Percentiles rank a stretch among this genome's conserved stretches.
Evolutionary conservation across 1,139 yeast genomes (phyloP).

Genomic region (Debaryomyces coudertii): DNA sequence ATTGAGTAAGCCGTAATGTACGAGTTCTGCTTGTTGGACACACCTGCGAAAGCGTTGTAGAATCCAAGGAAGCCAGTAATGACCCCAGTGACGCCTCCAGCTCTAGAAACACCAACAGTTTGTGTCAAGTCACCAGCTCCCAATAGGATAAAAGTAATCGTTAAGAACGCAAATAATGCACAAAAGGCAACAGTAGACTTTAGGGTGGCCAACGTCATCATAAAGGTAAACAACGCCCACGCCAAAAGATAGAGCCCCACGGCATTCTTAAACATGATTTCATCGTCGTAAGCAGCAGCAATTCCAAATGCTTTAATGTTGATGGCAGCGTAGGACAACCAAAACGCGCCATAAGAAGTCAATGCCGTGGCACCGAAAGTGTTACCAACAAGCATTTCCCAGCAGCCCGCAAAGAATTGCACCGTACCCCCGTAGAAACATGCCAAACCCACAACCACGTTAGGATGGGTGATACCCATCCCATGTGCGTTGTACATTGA

Average conservation of each 20-base stretch:
- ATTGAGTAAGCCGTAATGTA: slow-evolving; percentile 30
- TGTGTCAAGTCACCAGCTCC: slow-evolving; percentile 46
- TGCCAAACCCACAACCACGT: slow-evolving; percentile 46
- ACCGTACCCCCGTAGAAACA: slow-evolving; percentile 51
- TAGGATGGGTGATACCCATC: slow-evolving; percentile 39
- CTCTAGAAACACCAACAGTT: slow-evolving; percentile 34
- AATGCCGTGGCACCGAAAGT: slow-evolving; percentile 48
- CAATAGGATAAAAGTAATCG: slow-evolving; percentile 43
- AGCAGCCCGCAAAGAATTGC: slow-evolving; percentile 53
- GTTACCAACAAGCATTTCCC: slow-evolving; percentile 49
- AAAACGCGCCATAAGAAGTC: slow-evolving; percentile 46
- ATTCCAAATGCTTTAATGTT: slow-evolving; percentile 52
- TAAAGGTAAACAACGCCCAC: slow-evolving; percentile 49
- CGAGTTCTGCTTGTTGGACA: slow-evolving; percentile 32
- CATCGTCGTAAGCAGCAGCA: slow-evolving; percentile 52
- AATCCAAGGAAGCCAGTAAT: slow-evolving; percentile 46
- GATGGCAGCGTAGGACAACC: slow-evolving; percentile 46
- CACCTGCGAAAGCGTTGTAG: slow-evolving; percentile 44
- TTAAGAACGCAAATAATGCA: slow-evolving; percentile 37
- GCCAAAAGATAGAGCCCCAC: slow-evolving; percentile 46
- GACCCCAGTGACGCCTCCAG: slow-evolving; percentile 49
- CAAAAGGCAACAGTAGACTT: slow-evolving; percentile 49
- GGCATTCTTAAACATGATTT: slow-evolving; percentile 35
- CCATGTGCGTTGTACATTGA: slow-evolving; percentile 47
- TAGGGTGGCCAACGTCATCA: slow-evolving; percentile 41